Evolutionary conservation across 345 rosid species (phyloP), one percentile per base, ranked within the genome.

Genomic region (Psidium friedrichsthalianum): DNA sequence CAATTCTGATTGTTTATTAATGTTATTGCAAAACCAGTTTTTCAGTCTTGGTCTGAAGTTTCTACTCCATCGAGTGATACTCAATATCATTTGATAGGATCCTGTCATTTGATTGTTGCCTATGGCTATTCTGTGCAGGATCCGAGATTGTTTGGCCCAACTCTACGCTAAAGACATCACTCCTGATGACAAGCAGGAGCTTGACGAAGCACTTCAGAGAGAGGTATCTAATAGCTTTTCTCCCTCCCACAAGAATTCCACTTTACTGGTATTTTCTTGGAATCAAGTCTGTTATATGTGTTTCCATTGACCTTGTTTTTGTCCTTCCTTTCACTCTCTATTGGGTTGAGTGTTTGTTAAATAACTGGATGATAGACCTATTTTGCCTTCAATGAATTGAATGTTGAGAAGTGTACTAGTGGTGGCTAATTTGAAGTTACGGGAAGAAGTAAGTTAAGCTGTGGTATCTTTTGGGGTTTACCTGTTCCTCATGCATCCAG

Each of bases 131-230:
- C 82, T 22, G 53, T 83, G 83, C 92, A 97, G 99, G 98, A 93
- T 97, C 85, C 92, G 98, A 21, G 88, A 97, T 87, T 96, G 96
- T 87, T 90, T 97, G 89, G 96, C 98, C 14, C 98, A 96, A 87
- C 83, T 97, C 83, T 93, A 96, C 90, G 98, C 98, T 57, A 97
- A 96, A 76, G 99, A 97, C 86, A 95, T 97, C 83, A 97, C 98
- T 90, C 99, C 98, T 83, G 98, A 97, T 91, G 99, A 96, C 87
- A 96, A 97, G 92, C 98, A 95, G 90, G 99, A 97, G 94, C 98
- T 97, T 32, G 98, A 96, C 85, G 99, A 97, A 90, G 96, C 99
- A 89, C 92, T 97, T 18, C 98, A 96, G 85, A 90, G 99, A 87
- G 99, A 96, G 98, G 98, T 95, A 90, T 54, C 25, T 58, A 40